Conservation (phyloP, 306 rosid species). For the Corylus heterophylla region DNA sequence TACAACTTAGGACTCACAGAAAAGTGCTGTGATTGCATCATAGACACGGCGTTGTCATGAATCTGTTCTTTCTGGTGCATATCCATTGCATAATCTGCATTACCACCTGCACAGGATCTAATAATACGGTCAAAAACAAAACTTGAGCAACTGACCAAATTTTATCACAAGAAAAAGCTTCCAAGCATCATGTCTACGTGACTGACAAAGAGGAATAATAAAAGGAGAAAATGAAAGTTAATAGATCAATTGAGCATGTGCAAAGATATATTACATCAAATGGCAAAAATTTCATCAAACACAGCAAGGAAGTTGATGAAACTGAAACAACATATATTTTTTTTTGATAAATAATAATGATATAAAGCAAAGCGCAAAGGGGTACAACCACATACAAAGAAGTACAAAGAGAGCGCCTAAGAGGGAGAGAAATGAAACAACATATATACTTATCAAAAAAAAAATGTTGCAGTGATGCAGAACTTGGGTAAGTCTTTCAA, state of each 20-base stretch:
- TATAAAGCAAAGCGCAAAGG: too few species aligned
- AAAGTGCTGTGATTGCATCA: conserved; percentile 98
- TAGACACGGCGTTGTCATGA: conserved; percentile 78
- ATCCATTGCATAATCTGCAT: conserved; percentile 79
- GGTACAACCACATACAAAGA: too few species aligned
- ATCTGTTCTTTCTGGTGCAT: conserved; percentile 98
- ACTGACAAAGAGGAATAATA: neutral
- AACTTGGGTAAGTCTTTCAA: neutral
- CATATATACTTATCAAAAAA: neutral
- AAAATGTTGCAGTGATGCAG: neutral
- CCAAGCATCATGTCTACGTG: neutral
- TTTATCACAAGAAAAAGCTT: neutral
- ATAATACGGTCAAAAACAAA: conserved; percentile 37
- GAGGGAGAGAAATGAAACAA: too few species aligned
- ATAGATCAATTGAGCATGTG: neutral
- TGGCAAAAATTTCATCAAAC: neutral
- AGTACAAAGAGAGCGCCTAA: too few species aligned
- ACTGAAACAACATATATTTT: neutral
- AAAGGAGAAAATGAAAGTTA: neutral
- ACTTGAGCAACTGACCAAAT: conserved; percentile 14
- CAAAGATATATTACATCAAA: neutral
- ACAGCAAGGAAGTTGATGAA: neutral
- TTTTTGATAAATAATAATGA: too few species aligned
- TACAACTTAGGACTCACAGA: conserved; percentile 54
- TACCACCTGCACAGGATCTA: conserved; percentile 66